Evolutionary conservation across 345 rosid genomes (phyloP).

Genomic region (Populus simonii): DNA sequence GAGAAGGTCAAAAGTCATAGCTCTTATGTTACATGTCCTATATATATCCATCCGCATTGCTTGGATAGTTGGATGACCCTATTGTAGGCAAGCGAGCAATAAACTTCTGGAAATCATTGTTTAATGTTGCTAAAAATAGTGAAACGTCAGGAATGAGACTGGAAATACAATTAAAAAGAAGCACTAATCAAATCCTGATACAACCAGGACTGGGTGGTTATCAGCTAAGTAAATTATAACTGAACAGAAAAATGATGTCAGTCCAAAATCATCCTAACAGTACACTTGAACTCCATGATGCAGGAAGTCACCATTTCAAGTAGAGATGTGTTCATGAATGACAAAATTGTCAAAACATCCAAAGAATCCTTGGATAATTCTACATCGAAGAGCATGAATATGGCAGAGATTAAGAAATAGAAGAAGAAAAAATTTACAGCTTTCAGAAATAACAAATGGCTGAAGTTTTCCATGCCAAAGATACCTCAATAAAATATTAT

Average conservation of each 20-base stretch:
- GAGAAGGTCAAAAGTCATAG: not conserved
- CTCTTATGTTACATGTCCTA: not conserved
- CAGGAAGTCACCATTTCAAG: not conserved
- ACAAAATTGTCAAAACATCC: not conserved
- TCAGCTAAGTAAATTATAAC: not conserved
- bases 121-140: not conserved
- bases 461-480: not conserved
- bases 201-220: not conserved
- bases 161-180: not conserved
- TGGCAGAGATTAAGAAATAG: not conserved
- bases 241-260: not conserved
- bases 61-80: not conserved
- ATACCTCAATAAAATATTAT: not conserved
- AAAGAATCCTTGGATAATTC: not conserved
- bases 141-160: not conserved
- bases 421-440: not conserved
- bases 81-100: not conserved
- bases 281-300: not conserved
- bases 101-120: not conserved
- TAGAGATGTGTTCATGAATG: not conserved
- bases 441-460: not conserved
- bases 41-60: not conserved
- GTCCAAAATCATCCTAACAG: not conserved
- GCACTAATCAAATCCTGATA: not conserved
- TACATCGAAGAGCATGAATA: not conserved